phyloP scores from a whole-genome alignment of 768 basidiomycete genomes.

The Leccinellum luteum region DNA sequence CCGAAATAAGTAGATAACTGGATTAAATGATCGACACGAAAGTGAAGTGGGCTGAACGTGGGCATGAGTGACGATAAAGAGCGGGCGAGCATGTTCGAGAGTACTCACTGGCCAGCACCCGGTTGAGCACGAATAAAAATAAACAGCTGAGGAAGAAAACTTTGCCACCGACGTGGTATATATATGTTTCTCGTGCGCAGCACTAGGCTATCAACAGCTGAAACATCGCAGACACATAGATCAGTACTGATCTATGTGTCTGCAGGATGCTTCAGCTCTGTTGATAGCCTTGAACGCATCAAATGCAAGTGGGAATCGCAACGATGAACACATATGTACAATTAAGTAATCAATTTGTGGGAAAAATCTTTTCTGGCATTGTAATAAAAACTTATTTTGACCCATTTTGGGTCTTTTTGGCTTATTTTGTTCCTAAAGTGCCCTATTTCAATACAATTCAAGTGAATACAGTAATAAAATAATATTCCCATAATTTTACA shows the following conservation, averaged over 20 bases:
- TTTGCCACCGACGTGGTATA: neutral
- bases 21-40: neutral
- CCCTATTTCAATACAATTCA: no score
- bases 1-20: neutral
- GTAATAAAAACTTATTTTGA: no score
- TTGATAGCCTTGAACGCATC: neutral
- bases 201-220: no score
- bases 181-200: neutral
- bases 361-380: no score
- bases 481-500: no score
- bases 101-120: neutral
- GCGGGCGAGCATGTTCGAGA: neutral
- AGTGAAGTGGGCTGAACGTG: neutral
- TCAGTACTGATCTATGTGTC: neutral
- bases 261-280: neutral
- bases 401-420: no score
- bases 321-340: no score
- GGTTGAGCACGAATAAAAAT: neutral
- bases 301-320: neutral
- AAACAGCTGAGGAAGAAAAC: neutral
- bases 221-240: no score
- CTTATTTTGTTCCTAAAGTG: no score
- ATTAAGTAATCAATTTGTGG: no score
- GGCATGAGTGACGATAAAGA: neutral
- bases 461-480: no score